phyloP scores from a whole-genome alignment of 768 basidiomycete species.

The Suillus placidus region DNA sequence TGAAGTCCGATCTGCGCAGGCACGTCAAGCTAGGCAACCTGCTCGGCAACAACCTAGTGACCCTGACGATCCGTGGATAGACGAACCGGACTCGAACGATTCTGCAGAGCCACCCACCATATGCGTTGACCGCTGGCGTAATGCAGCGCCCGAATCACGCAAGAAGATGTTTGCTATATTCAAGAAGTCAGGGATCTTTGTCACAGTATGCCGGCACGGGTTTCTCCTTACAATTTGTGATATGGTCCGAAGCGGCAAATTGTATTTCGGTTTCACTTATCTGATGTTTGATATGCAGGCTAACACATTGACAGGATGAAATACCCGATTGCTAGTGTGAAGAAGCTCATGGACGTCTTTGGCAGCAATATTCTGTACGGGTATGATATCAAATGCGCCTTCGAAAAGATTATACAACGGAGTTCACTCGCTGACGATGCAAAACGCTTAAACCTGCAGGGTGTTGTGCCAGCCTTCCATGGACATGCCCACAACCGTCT shows the following conservation, averaged over 20 bases:
- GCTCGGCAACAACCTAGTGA: background rate
- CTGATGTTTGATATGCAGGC: no score
- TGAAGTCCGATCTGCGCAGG: background rate
- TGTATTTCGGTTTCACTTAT: no score
- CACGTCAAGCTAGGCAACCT: background rate
- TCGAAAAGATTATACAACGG: background rate
- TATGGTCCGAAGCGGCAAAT: no score
- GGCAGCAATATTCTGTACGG: background rate
- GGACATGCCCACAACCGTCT: background rate
- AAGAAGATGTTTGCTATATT: no score
- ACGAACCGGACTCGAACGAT: background rate
- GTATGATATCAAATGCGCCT: background rate
- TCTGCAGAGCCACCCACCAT: background rate
- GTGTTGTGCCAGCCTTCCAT: background rate
- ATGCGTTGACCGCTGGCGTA: no score
- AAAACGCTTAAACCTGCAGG: background rate
- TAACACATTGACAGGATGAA: background rate
- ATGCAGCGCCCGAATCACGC: no score
- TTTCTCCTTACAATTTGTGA: no score
- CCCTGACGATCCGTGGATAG: background rate
- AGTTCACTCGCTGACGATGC: background rate
- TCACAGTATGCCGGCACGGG: no score
- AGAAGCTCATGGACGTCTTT: background rate
- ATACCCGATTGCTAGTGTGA: background rate
- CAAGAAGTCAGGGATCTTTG: no score